Evolutionary conservation across 805 yeast genomes (phyloP).

Genomic region (Lachancea cidri): DNA sequence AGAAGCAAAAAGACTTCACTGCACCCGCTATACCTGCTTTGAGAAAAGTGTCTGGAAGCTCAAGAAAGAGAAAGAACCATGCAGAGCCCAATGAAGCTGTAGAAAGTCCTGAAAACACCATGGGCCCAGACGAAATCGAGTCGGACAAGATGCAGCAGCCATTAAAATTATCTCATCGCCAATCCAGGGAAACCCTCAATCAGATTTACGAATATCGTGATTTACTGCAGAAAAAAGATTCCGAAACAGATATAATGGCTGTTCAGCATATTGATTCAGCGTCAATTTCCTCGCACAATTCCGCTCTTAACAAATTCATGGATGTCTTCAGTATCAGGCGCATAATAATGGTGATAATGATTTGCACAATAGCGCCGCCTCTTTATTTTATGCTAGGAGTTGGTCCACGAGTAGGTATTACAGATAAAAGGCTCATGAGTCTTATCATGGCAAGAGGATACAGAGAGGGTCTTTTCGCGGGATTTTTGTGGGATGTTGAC

Average conservation of each 20-base stretch:
- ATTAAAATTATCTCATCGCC: background rate
- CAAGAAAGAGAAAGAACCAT: background rate
- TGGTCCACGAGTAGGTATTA: conserved; percentile 18
- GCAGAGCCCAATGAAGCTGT: too few species aligned
- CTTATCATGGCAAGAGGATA: conserved; percentile 23
- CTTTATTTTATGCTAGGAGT: conserved; percentile 27
- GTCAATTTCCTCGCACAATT: conserved; percentile 23
- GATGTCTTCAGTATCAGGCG: conserved; percentile 24
- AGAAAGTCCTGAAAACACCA: background rate
- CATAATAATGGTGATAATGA: conserved; percentile 13
- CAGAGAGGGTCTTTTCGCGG: conserved; percentile 23
- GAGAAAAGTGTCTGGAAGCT: conserved; percentile 9
- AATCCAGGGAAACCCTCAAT: background rate
- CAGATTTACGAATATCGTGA: conserved; percentile 9
- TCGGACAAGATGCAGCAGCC: background rate
- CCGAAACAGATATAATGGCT: conserved; percentile 10
- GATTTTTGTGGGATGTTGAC: conserved; percentile 30
- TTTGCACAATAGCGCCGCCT: conserved; percentile 25
- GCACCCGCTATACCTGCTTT: conserved; percentile 10
- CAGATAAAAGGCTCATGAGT: conserved; percentile 24
- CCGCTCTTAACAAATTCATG: conserved; percentile 13
- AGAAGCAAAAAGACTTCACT: too few species aligned
- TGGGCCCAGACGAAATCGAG: background rate
- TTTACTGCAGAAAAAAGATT: background rate
- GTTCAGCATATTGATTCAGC: conserved; percentile 19